Evolutionary conservation across 1,284 basidiomycete species (phyloP), one percentile per base, ranked within the genome.

Genomic region (Irpex lacteus): DNA sequence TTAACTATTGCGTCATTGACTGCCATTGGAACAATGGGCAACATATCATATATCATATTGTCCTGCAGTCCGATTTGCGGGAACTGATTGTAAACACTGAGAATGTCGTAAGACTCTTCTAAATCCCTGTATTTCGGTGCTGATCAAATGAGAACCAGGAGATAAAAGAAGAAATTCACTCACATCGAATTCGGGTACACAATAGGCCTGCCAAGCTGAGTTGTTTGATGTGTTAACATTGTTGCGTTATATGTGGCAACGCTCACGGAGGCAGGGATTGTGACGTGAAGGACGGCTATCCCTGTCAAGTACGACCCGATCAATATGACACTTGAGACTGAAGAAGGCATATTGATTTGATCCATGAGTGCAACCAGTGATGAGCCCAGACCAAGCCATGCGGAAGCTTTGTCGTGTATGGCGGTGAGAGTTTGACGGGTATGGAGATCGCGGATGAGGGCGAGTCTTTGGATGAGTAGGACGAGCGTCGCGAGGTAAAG

Each of bases 251-350:
- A 21, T 2, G 37, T 38, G 4, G 21, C 21, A 6, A 61, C 52
- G 18, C 55, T 11, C 36, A 61, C 19, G 18, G 44, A 19, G 11
- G 34, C 15, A 18, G 53, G 60, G 5, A 61, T 61, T 4, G 54
- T 56, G 5, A 61, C 47, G 37, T 61, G 60, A 5, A 61, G 53
- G 1, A 61, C 18, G 13, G 36, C 54, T 3, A 61, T 53, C 13
- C 52, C 38, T 5, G 37, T 3, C 36, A 57, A 9, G 13, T 44
- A 56, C 15, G 13, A 18, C 7, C 4, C 19, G 13, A 60, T 53
- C n/a, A 21, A 40, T 32, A 54, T 19, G 3, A 52, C 34, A 18
- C 21, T 19, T 7, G 4, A 37, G 6, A 40, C 50, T 6, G 49
- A 47, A 1, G 49, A 26, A 4, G 19, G 60, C 9, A 53, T 19